A percentile compares a stretch with the other conserved stretches of the same genome.
Conservation (phyloP, 73 alveolate genomes). For the Loxodes magnus region DNA sequence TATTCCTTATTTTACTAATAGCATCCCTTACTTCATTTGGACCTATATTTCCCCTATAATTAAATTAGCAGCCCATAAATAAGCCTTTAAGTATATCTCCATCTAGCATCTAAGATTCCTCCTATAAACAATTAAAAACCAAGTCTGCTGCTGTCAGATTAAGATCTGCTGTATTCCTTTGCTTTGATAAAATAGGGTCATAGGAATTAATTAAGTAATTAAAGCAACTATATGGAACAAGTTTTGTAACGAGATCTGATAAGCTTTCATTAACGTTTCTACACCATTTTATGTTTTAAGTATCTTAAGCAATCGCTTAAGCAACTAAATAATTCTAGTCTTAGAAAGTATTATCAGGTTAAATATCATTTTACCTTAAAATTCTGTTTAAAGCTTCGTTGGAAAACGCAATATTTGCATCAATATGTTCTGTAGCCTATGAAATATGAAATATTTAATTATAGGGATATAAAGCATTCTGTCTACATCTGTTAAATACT, state of each 20-base stretch:
- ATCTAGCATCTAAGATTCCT: conserved; percentile 10
- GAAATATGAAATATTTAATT: no score
- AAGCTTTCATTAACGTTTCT: conserved; percentile 49
- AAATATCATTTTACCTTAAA: no score
- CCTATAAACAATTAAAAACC: conserved; percentile 16
- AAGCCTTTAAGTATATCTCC: conserved; percentile 20
- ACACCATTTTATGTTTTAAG: conserved; percentile 36
- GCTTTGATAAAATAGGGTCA: conserved; percentile 31
- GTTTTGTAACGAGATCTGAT: conserved; percentile 29
- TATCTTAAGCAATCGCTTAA: no score
- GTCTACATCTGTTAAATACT: no score
- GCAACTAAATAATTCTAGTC: no score
- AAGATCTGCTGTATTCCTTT: conserved; percentile 26
- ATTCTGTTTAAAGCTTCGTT: no score
- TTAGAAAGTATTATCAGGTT: no score
- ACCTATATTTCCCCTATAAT: conserved; percentile 47
- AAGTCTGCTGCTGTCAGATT: conserved; percentile 16
- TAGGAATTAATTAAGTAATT: conserved; percentile 41
- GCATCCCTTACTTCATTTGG: conserved; percentile 58
- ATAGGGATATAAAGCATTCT: no score
- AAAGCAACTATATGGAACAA: conserved; percentile 42
- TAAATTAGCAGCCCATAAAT: conserved; percentile 30
- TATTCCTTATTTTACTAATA: conserved; percentile 58
- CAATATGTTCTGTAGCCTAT: no score
- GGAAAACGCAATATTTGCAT: no score